Base-by-base conservation (phyloP, 306 rosid species). In the Fagus sylvatica region DNA sequence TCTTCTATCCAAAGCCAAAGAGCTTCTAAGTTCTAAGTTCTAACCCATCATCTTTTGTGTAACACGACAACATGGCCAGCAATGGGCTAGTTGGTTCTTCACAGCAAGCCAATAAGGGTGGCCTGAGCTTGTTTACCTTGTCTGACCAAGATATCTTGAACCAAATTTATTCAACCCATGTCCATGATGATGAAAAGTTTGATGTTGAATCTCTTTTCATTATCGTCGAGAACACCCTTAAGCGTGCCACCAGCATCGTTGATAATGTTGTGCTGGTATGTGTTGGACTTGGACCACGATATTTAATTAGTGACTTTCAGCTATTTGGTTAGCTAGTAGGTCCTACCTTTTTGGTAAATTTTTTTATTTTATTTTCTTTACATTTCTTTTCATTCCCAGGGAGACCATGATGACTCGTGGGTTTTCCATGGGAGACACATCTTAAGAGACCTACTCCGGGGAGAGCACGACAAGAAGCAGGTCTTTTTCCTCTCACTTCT, bases 191-290 rank as follows among this genome's bases (percentile, higher is more conserved):
- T 53, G 84, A 87, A 57, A 76, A 64, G 76, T 79, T 78, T 39
- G 85, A 87, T 11, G 88, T 84, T 33, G 79, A 79, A 7, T 80
- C 86, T 6, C 88, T 87, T 79, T 79, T 81, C 82, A 64, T 33
- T 17, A 71, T 87, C 70, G 78, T 84, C 11, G 77, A 83, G 3
- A 82, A 66, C 81, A 74, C 81, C 22, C 78, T 84, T 73, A 81
- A 28, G 53, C 86, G 84, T 61, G 54, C 88, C 2, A 17, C 79
- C 6, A 76, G 69, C 0, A 2, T 76, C 0, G 88, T 83, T 37
- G 84, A 76, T 19, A 77, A 48, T 77, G 39, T 62, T 53, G 19
- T 66, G 42, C 78, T 32, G 69, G 69, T 64, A 64, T 17, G 28
- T 22, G 28, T 22, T 22, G 28, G 28, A 22, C 28, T 22, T 22